phyloP scores from a whole-genome alignment of 352 stramenopile species.

The Plasmopara muralis region DNA sequence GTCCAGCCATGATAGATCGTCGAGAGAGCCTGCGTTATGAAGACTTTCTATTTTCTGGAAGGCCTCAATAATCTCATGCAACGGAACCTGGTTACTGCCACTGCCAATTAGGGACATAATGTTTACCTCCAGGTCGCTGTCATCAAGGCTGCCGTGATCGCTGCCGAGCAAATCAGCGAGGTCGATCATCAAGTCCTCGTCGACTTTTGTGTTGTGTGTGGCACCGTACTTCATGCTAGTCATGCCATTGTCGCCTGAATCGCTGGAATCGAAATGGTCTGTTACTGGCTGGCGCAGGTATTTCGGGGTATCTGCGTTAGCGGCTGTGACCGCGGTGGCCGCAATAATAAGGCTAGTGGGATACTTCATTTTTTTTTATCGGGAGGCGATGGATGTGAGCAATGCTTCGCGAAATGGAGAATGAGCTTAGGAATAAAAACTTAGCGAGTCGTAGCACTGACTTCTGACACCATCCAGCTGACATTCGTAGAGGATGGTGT shows the following conservation, averaged over 20 bases:
- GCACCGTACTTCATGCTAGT: slow-evolving; percentile 8
- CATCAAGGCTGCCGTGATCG: slow-evolving; percentile 10
- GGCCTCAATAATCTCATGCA: slow-evolving; percentile 18
- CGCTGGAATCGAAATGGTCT: slow-evolving; percentile 1
- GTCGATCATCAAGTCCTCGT: slow-evolving; percentile 18
- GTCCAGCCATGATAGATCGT: slow-evolving; percentile 2
- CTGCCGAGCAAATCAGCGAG: slow-evolving; percentile 19
- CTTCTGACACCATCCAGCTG: slow-evolving; percentile 15
- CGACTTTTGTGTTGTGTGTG: slow-evolving; percentile 12
- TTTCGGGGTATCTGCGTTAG: slow-evolving; percentile 11
- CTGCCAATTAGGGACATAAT: slow-evolving; percentile 21
- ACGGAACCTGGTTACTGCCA: slow-evolving; percentile 18
- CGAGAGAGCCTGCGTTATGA: slow-evolving; percentile 7
- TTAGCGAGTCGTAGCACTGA: background rate
- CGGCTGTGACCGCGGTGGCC: slow-evolving; percentile 16
- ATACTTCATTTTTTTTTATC: slow-evolving; percentile 24
- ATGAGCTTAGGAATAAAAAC: slow-evolving; percentile 8
- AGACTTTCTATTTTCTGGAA: slow-evolving; percentile 5
- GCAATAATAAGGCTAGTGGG: slow-evolving; percentile 16
- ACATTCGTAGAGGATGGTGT: slow-evolving; percentile 16
- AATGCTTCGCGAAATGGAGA: slow-evolving; percentile 22
- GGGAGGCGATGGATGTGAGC: slow-evolving; percentile 4
- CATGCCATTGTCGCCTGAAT: slow-evolving; percentile 12
- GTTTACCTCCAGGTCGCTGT: slow-evolving; percentile 12
- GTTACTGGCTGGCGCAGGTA: slow-evolving; percentile 11